A percentile compares a stretch with the other conserved stretches of the same genome.
Evolutionary conservation across 345 rosid species (phyloP).

Genomic region (Gossypium thurberi): DNA sequence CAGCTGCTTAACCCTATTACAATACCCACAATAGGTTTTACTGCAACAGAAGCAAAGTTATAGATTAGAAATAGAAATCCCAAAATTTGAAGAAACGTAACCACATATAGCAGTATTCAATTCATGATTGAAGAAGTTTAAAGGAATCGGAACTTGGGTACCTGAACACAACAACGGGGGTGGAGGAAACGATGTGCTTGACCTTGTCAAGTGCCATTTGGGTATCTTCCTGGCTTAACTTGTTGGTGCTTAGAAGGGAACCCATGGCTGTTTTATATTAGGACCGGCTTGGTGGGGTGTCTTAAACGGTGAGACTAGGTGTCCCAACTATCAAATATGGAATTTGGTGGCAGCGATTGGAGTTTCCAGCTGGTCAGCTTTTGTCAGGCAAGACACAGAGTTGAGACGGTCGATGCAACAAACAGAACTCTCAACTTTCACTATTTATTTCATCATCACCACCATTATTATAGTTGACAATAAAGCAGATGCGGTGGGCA

Average conservation of each 20-base stretch:
- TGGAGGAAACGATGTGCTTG: conserved; percentile 47
- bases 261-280: background rate
- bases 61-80: background rate
- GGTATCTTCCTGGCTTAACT: conserved; percentile 35
- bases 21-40: conserved; percentile 61
- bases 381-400: background rate
- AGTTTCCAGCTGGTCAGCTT: background rate
- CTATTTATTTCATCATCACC: too few relatives aligned
- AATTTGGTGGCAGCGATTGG: background rate
- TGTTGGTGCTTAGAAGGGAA: conserved; percentile 30
- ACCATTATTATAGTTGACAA: too few relatives aligned
- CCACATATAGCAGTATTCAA: too few relatives aligned
- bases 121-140: background rate
- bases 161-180: conserved; percentile 72
- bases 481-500: too few relatives aligned
- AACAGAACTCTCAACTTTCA: too few relatives aligned
- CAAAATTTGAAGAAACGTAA: background rate
- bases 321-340: background rate
- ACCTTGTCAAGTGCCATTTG: conserved; percentile 43
- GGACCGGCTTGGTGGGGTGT: background rate
- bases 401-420: too few relatives aligned
- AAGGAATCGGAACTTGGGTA: background rate
- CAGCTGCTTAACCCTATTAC: conserved; percentile 54
- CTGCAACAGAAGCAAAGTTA: conserved; percentile 27
- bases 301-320: background rate